Evolutionary conservation across 306 rosid genomes (phyloP).

Genomic region (Begonia masoniana): DNA sequence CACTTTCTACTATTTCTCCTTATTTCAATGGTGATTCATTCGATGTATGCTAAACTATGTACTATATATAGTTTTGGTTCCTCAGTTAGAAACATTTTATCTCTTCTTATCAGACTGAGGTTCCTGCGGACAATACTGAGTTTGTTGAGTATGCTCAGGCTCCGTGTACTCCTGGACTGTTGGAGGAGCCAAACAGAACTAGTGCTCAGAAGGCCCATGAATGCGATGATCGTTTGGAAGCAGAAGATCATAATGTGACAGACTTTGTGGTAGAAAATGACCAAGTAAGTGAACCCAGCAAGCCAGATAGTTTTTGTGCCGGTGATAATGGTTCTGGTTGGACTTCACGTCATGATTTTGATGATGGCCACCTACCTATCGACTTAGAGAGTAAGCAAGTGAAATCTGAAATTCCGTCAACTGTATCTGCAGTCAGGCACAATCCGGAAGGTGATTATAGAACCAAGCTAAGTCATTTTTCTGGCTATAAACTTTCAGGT

Average conservation of each 20-base stretch:
- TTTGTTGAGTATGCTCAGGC: constrained; percentile 39
- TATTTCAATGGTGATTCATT: background rate
- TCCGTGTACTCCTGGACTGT: constrained; percentile 55
- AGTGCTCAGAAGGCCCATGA: constrained; percentile 41
- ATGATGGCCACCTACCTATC: constrained; percentile 22
- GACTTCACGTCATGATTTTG: constrained; percentile 23
- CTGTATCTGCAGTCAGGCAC: constrained; percentile 16
- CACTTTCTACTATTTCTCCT: background rate
- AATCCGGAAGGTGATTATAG: constrained; percentile 20
- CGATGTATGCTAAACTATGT: background rate
- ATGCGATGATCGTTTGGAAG: constrained; percentile 35
- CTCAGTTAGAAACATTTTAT: constrained; percentile 5
- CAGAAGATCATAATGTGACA: constrained; percentile 33
- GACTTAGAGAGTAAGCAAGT: constrained; percentile 28
- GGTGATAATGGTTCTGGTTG: constrained; percentile 21
- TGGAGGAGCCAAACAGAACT: constrained; percentile 42
- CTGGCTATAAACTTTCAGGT: constrained; percentile 23
- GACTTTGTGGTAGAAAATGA: constrained; percentile 20
- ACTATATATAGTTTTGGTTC: background rate
- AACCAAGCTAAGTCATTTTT: background rate
- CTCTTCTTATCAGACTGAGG: constrained; percentile 37
- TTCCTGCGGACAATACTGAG: constrained; percentile 19
- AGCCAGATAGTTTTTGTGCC: constrained; percentile 15
- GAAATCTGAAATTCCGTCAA: constrained; percentile 21
- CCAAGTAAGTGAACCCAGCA: constrained; percentile 16